Conservation (phyloP, 2,329 filamentous ascomycete genomes). For the Sordariomycetes sp. region DNA sequence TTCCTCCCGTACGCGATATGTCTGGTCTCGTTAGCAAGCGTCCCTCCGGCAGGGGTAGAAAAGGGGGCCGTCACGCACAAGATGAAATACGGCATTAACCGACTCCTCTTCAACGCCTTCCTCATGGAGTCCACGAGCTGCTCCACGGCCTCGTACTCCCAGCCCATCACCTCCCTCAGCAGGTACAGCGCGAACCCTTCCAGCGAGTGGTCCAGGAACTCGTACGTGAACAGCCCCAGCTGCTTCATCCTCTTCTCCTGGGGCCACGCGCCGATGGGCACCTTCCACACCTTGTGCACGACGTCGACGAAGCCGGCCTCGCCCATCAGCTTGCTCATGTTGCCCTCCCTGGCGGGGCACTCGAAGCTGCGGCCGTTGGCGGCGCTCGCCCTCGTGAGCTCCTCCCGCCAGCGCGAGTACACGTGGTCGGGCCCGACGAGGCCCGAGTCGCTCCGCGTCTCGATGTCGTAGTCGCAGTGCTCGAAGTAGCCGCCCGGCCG, state of each 20-base stretch:
- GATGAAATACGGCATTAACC: constrained; percentile 3
- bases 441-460: constrained; percentile 3
- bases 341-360: constrained; percentile 8
- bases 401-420: constrained; percentile 16
- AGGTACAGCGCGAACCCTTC: constrained; percentile 17
- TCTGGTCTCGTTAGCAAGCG: neutral
- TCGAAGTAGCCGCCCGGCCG: constrained; percentile 25
- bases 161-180: constrained; percentile 16
- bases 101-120: neutral
- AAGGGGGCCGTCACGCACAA: constrained; percentile 1
- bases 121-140: constrained; percentile 13
- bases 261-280: constrained; percentile 36
- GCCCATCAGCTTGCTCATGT: constrained; percentile 13
- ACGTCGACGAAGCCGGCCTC: constrained; percentile 28
- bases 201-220: constrained; percentile 16
- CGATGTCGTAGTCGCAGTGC: constrained; percentile 14
- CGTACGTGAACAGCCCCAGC: constrained; percentile 22
- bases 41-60: neutral
- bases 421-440: constrained; percentile 10
- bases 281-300: constrained; percentile 23
- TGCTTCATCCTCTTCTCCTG: constrained; percentile 31
- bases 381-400: constrained; percentile 16
- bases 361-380: constrained; percentile 16
- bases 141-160: constrained; percentile 13
- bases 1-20: neutral